A percentile compares a stretch with the other conserved stretches of the same genome.
Evolutionary conservation across 495 filamentous ascomycete genomes (phyloP).

Genomic region (Neurospora sp.): DNA sequence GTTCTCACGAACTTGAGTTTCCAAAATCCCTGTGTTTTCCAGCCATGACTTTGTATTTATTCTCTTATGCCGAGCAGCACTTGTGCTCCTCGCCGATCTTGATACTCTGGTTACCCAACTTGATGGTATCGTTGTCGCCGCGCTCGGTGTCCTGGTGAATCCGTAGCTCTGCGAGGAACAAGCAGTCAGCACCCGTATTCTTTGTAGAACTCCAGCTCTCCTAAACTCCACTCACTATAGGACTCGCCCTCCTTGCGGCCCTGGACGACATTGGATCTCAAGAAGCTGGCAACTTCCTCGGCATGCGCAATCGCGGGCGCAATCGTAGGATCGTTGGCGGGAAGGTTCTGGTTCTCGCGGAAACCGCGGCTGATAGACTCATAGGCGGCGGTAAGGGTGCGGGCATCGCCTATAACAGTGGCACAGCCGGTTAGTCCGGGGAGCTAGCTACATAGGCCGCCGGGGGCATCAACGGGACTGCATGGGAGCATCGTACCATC

Average conservation of each 20-base stretch:
- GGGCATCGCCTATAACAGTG: constrained; percentile 49
- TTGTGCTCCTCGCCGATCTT: constrained; percentile 34
- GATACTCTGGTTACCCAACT: constrained; percentile 37
- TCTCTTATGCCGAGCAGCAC: constrained; percentile 28
- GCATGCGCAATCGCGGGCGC: constrained; percentile 57
- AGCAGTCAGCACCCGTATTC: not conserved
- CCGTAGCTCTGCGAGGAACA: constrained; percentile 49
- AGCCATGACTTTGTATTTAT: constrained; percentile 6
- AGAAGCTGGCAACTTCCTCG: constrained; percentile 67
- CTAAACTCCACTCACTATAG: constrained; percentile 49
- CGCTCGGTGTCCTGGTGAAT: constrained; percentile 89
- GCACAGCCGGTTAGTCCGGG: constrained; percentile 1
- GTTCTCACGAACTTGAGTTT: not conserved
- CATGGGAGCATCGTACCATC: constrained; percentile 42
- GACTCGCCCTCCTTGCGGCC: constrained; percentile 52
- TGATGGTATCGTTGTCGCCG: constrained; percentile 84
- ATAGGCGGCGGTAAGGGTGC: constrained; percentile 58
- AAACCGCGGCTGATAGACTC: constrained; percentile 61
- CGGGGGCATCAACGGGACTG: not conserved
- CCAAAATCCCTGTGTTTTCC: not conserved
- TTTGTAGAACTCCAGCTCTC: not conserved
- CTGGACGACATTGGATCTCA: constrained; percentile 82
- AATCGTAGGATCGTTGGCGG: constrained; percentile 40
- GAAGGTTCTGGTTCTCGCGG: constrained; percentile 48
- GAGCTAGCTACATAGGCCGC: not conserved